phyloP scores from a whole-genome alignment of 23 red algal genomes.

The Gracilaria gracilis region DNA sequence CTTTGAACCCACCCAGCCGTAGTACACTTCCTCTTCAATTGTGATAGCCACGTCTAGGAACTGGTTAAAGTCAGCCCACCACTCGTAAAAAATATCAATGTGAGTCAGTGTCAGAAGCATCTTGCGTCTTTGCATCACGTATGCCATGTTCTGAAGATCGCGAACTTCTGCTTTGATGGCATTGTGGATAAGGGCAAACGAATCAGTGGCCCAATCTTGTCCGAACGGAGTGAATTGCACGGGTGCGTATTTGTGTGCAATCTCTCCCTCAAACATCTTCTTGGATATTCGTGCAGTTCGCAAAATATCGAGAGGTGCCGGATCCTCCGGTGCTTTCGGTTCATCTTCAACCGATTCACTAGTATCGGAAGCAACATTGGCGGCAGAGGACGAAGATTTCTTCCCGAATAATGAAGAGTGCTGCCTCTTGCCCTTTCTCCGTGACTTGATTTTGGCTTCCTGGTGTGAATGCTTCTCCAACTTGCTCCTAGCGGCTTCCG shows the following conservation, averaged over 20 bases:
- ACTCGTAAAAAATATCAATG: constrained; percentile 74
- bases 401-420: constrained; percentile 25
- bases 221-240: constrained; percentile 63
- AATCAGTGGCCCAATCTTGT: constrained; percentile 69
- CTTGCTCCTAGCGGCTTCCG: constrained; percentile 33
- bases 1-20: constrained; percentile 50
- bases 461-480: constrained; percentile 12
- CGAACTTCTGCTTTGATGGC: constrained; percentile 67
- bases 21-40: constrained; percentile 64
- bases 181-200: constrained; percentile 69
- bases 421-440: constrained; percentile 24
- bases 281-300: constrained; percentile 71
- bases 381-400: background rate
- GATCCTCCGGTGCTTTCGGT: background rate
- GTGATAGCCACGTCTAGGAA: constrained; percentile 54
- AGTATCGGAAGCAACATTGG: background rate
- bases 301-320: constrained; percentile 52
- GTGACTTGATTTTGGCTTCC: background rate
- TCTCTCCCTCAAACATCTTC: constrained; percentile 43
- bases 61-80: constrained; percentile 61
- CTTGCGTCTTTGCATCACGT: constrained; percentile 72
- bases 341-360: constrained; percentile 10
- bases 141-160: constrained; percentile 56
- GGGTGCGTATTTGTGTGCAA: constrained; percentile 54
- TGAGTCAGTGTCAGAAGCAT: constrained; percentile 64